Evolutionary conservation across 768 basidiomycete species (phyloP).

Genomic region (Dictyophora rubrovolvata): DNA sequence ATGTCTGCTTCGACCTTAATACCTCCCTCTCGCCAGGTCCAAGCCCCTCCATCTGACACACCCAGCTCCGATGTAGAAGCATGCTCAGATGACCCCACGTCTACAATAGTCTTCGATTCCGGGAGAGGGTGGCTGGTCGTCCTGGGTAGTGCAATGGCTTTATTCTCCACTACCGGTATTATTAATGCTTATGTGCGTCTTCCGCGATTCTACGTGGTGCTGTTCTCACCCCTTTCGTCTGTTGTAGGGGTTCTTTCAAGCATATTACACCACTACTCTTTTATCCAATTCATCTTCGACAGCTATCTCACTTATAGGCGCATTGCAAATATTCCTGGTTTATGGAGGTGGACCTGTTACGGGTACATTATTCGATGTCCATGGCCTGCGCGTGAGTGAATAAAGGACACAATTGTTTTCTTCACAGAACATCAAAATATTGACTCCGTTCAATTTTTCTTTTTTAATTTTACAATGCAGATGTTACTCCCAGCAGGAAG

Average conservation of each 20-base stretch:
- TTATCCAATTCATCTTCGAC: conserved; percentile 21
- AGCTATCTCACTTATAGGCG: conserved; percentile 22
- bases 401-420: conserved; percentile 16
- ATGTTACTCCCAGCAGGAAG: conserved; percentile 19
- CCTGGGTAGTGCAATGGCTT: conserved; percentile 4
- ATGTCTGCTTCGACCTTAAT: background rate
- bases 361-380: conserved; percentile 3
- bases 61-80: background rate
- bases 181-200: conserved; percentile 8
- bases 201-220: background rate
- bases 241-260: conserved; percentile 5
- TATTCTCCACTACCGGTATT: conserved; percentile 5
- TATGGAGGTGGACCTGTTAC: conserved; percentile 11
- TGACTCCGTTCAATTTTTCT: background rate
- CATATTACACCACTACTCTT: conserved; percentile 2
- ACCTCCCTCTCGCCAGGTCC: background rate
- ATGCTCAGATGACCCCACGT: background rate
- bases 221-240: background rate
- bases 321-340: conserved; percentile 20
- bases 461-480: conserved; percentile 7
- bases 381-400: conserved; percentile 13
- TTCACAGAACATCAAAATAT: conserved; percentile 10
- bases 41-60: background rate
- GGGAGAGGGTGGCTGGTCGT: conserved; percentile 4
- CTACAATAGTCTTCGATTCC: background rate